Evolutionary conservation across 2,329 filamentous ascomycete genomes (phyloP).

Genomic region (Mollisiaceae sp.): DNA sequence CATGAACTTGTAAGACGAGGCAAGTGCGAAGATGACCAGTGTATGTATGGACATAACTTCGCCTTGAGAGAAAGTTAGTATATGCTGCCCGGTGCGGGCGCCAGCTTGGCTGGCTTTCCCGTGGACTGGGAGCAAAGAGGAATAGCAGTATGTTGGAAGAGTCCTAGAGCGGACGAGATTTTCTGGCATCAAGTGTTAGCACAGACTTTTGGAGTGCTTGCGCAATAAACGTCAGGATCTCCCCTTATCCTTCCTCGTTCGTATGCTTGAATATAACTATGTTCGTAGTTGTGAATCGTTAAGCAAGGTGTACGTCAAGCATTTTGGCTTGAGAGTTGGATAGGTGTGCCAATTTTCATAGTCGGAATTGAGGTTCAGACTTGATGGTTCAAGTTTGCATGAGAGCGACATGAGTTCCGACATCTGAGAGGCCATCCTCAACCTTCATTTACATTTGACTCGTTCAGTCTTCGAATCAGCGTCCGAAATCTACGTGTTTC

Average conservation of each 20-base stretch:
- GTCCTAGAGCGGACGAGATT: neutral
- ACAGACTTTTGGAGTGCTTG: neutral
- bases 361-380: too few species aligned
- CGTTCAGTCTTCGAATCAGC: too few species aligned
- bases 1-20: constrained; percentile 10
- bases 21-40: constrained; percentile 23
- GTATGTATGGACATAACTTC: constrained; percentile 21
- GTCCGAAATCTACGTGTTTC: too few species aligned
- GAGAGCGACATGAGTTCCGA: too few species aligned
- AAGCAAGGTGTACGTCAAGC: too few species aligned
- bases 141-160: neutral
- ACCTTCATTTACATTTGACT: too few species aligned
- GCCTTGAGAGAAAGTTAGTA: neutral
- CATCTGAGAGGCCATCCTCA: too few species aligned
- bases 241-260: neutral
- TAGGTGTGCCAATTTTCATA: too few species aligned
- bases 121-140: neutral
- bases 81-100: neutral
- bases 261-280: neutral
- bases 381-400: too few species aligned
- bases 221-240: neutral
- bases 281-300: neutral
- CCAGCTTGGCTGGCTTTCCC: neutral
- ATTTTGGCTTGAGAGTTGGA: too few species aligned
- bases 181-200: neutral